These are phyloP conservation scores for Aspergillus egyptiacus DNA, from an alignment of 495 filamentous ascomycete genomes.

Conservation along the genomic window DNA sequence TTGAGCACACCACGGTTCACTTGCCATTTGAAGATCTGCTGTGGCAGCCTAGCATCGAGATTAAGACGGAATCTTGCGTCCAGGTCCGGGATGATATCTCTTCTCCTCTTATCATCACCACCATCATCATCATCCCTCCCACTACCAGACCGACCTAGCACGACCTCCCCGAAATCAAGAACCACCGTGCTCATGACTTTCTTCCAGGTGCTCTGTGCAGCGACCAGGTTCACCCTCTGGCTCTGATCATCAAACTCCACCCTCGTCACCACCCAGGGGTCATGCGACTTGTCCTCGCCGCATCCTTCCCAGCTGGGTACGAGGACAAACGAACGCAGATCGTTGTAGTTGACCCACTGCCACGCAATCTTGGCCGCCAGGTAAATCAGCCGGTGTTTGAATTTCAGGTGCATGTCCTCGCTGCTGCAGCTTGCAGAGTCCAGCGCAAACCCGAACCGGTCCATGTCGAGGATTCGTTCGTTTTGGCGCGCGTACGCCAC, in stretches of 20 bases:
- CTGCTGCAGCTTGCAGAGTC: background rate
- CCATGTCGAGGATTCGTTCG: slow-evolving; percentile 5
- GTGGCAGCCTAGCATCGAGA: background rate
- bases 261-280: slow-evolving; percentile 1
- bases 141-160: too few relatives aligned
- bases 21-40: slow-evolving; percentile 8
- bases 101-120: slow-evolving; percentile 1
- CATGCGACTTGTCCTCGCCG: background rate
- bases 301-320: slow-evolving; percentile 7
- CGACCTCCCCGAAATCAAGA: slow-evolving; percentile 6
- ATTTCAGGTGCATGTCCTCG: background rate
- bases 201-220: slow-evolving; percentile 4
- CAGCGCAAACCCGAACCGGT: slow-evolving; percentile 3
- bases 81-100: slow-evolving; percentile 9
- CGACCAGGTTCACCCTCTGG: background rate
- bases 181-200: slow-evolving; percentile 9
- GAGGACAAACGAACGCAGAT: slow-evolving; percentile 4
- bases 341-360: slow-evolving; percentile 7
- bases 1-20: background rate
- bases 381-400: slow-evolving; percentile 4
- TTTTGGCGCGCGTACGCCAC: slow-evolving; percentile 5
- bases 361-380: slow-evolving; percentile 5
- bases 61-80: slow-evolving; percentile 1
- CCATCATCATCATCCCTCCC: too few relatives aligned
- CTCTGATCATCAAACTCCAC: slow-evolving; percentile 3